phyloP scores from a whole-genome alignment of 225 moss, liverwort and hornwort genomes.

The Climacium dendroides region DNA sequence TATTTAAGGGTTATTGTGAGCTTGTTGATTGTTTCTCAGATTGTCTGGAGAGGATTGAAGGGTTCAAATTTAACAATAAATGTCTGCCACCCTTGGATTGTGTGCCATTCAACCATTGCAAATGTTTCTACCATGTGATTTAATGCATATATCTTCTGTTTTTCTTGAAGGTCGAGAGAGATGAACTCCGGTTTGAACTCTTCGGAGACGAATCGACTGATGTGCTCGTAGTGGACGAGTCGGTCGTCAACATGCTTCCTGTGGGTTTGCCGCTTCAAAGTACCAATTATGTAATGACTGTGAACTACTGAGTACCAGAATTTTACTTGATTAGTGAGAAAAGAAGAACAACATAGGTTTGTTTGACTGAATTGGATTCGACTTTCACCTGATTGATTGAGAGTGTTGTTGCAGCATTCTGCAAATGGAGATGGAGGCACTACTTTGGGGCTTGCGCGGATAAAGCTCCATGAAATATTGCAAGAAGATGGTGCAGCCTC shows the following conservation, averaged over 20 bases:
- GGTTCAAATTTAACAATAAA: background rate
- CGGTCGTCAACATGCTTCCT: conserved; percentile 10
- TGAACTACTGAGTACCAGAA: background rate
- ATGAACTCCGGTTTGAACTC: background rate
- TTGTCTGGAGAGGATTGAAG: background rate
- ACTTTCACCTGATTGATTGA: background rate
- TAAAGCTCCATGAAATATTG: conserved; percentile 78
- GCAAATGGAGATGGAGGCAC: conserved; percentile 30
- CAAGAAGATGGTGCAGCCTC: conserved; percentile 87
- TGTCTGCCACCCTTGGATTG: background rate
- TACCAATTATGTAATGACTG: background rate
- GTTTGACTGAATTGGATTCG: background rate
- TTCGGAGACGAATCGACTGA: background rate
- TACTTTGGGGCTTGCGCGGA: conserved; percentile 40
- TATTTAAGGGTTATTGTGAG: background rate
- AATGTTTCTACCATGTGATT: background rate
- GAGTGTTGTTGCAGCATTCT: conserved; percentile 1
- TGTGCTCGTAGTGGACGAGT: conserved; percentile 2
- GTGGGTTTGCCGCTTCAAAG: background rate
- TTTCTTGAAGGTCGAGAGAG: conserved; percentile 2
- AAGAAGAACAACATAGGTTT: background rate
- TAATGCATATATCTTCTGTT: background rate
- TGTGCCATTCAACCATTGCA: background rate
- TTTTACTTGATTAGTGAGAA: background rate
- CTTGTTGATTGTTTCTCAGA: background rate